A percentile compares a stretch with the other conserved stretches of the same genome.
Evolutionary conservation across 768 basidiomycete genomes (phyloP).

Genomic region (Hemileccinum rubropunctum): DNA sequence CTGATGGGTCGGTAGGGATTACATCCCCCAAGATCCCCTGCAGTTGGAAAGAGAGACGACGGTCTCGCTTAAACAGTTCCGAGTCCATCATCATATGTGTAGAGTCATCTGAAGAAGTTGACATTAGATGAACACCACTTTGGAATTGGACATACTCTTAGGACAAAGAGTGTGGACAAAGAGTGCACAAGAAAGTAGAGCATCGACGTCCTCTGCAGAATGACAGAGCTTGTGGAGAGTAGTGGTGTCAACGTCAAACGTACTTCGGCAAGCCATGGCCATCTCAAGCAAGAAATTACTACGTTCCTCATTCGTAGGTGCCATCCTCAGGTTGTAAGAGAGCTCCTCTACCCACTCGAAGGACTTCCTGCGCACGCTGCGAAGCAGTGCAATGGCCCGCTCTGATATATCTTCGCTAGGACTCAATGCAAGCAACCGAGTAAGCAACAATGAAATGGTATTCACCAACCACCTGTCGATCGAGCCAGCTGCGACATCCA

Average conservation of each 20-base stretch:
- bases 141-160: too few relatives aligned
- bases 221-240: background rate
- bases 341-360: slow-evolving; percentile 35
- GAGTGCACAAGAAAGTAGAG: slow-evolving; percentile 21
- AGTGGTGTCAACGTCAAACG: slow-evolving; percentile 5
- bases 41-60: slow-evolving; percentile 19
- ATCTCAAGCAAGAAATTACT: slow-evolving; percentile 30
- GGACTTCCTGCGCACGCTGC: slow-evolving; percentile 9
- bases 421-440: slow-evolving; percentile 31
- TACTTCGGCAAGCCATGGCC: slow-evolving; percentile 35
- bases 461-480: slow-evolving; percentile 26
- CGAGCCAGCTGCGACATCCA: slow-evolving; percentile 34
- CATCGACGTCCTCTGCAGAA: background rate
- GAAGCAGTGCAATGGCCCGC: slow-evolving; percentile 23
- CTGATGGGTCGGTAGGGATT: background rate
- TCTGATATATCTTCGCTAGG: slow-evolving; percentile 6
- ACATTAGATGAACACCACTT: too few relatives aligned
- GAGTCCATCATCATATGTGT: too few relatives aligned
- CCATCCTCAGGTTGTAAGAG: slow-evolving; percentile 11
- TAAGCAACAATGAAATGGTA: slow-evolving; percentile 30
- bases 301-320: background rate
- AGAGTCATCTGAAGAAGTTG: too few relatives aligned
- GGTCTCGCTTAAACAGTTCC: slow-evolving; percentile 1
- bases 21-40: slow-evolving; percentile 3
- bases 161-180: slow-evolving; percentile 14